phyloP scores from a whole-genome alignment of 148 eudicot genomes.

The Rhododendron ferrugineum region DNA sequence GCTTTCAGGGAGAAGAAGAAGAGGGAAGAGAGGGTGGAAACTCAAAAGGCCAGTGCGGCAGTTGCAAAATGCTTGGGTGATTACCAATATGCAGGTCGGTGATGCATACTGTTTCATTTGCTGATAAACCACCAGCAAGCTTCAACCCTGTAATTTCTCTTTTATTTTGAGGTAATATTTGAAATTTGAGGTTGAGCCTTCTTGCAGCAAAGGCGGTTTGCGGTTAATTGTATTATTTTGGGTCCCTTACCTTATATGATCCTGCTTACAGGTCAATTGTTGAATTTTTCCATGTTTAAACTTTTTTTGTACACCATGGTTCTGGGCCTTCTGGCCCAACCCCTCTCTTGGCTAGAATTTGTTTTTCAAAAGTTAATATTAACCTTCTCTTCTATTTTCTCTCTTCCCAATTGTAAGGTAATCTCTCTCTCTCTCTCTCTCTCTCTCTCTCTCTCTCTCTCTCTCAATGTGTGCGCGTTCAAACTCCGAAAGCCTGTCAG shows the following conservation, averaged over 20 bases:
- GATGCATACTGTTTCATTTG: neutral
- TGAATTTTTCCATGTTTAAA: neutral
- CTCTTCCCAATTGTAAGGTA: neutral
- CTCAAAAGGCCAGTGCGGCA: constrained; percentile 63
- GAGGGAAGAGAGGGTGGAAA: constrained; percentile 49
- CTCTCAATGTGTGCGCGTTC: neutral
- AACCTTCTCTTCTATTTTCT: neutral
- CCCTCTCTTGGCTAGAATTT: neutral
- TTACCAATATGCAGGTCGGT: constrained; percentile 20
- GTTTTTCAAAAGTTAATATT: neutral
- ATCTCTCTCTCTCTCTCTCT: neutral
- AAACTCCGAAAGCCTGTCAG: neutral
- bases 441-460: constrained; percentile 7
- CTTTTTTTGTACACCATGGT: neutral
- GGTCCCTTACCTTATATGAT: neutral
- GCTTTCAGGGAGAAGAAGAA: constrained; percentile 78
- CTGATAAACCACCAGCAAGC: constrained; percentile 7
- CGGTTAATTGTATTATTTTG: neutral
- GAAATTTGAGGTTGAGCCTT: neutral
- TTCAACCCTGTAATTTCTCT: neutral
- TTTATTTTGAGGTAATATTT: constrained; percentile 9
- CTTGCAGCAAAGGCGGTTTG: neutral
- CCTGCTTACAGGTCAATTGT: neutral
- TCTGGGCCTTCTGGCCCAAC: neutral
- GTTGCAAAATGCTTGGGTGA: constrained; percentile 39